Evolutionary conservation across 768 basidiomycete genomes (phyloP).

Genomic region (Suillus lakei): DNA sequence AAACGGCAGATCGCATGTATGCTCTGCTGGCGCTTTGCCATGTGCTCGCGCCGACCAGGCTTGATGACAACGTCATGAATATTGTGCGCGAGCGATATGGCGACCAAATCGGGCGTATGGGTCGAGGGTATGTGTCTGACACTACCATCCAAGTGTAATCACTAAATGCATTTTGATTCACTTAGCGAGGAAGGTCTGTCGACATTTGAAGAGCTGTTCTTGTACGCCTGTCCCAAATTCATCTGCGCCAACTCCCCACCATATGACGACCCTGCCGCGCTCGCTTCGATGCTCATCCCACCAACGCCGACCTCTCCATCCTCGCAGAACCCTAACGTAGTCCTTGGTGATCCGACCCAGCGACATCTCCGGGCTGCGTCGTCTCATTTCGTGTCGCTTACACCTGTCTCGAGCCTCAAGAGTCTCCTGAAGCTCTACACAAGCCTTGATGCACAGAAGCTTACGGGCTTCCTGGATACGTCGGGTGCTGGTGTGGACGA

Average conservation of each 20-base stretch:
- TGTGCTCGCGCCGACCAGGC: conserved; percentile 86
- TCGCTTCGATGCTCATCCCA: conserved; percentile 53
- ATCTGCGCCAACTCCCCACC: conserved; percentile 94
- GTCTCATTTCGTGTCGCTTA: conserved; percentile 74
- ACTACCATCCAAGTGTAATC: conserved; percentile 2
- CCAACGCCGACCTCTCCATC: conserved; percentile 40
- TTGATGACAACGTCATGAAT: conserved; percentile 95
- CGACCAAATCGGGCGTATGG: conserved; percentile 89
- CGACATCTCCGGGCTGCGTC: conserved; percentile 88
- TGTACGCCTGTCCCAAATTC: conserved; percentile 96
- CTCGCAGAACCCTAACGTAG: conserved; percentile 28
- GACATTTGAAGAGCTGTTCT: conserved; percentile 91
- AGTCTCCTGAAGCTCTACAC: conserved; percentile 97
- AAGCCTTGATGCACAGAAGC: conserved; percentile 87
- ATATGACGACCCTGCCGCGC: conserved; percentile 76
- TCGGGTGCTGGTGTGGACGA: conserved; percentile 60
- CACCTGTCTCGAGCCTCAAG: conserved; percentile 82
- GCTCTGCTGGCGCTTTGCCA: conserved; percentile 94
- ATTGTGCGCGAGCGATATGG: conserved; percentile 91
- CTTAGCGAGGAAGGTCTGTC: conserved; percentile 70
- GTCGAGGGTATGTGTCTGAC: conserved; percentile 65
- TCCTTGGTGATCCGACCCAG: conserved; percentile 67
- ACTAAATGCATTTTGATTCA: background rate
- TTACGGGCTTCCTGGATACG: conserved; percentile 84
- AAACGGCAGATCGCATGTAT: conserved; percentile 98